A percentile compares a stretch with the other conserved stretches of the same genome.
phyloP scores from a whole-genome alignment of 805 yeast species.

The Alloascoidea africana region DNA sequence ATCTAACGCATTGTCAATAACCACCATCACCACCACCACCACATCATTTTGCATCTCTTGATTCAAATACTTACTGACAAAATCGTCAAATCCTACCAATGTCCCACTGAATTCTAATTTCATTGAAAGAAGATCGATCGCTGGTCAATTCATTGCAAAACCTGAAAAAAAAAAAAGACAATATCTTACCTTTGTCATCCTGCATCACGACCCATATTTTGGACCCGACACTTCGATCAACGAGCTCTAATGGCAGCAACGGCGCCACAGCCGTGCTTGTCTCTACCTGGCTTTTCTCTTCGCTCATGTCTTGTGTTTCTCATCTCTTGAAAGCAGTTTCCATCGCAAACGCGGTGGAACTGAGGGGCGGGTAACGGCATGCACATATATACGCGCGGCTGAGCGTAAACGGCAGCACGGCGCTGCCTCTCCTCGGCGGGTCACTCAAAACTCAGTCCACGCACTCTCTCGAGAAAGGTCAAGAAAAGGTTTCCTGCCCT shows the following conservation, averaged over 20 bases:
- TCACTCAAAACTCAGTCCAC: too few species aligned
- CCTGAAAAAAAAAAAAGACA: constrained; percentile 3
- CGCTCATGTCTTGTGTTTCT: too few species aligned
- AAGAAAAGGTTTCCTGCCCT: too few species aligned
- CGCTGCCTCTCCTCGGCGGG: too few species aligned
- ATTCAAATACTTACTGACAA: constrained; percentile 35
- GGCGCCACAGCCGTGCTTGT: neutral
- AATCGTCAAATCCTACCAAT: constrained; percentile 87
- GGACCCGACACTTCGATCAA: constrained; percentile 78
- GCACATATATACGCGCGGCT: too few species aligned
- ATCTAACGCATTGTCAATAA: too few species aligned
- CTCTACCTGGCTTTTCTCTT: too few species aligned
- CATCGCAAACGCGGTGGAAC: too few species aligned
- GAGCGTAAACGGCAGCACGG: too few species aligned
- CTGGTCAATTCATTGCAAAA: neutral
- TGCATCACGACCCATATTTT: constrained; percentile 59
- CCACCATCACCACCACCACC: neutral
- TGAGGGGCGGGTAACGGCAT: too few species aligned
- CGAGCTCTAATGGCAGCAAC: constrained; percentile 65
- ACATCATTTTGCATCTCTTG: neutral
- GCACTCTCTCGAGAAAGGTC: too few species aligned
- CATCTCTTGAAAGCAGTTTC: too few species aligned
- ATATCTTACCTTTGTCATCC: constrained; percentile 20
- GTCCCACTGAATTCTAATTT: constrained; percentile 78
- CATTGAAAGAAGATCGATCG: constrained; percentile 12